Evolutionary conservation across 371 early-diverging fungal species (phyloP).

Genomic region (Mucor velutinosus): DNA sequence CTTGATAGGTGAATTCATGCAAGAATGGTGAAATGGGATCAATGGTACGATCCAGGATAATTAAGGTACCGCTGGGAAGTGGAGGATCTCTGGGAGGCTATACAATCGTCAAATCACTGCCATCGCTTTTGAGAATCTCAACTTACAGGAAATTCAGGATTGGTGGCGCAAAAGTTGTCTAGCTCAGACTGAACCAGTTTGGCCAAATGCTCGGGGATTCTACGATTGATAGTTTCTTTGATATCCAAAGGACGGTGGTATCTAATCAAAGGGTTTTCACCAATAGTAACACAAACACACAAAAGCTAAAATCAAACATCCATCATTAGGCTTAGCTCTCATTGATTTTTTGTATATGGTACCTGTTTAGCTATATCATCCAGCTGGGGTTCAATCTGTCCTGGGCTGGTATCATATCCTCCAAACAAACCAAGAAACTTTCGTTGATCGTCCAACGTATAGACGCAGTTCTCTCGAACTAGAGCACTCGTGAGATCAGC

Average conservation of each 20-base stretch:
- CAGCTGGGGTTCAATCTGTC: constrained; percentile 62
- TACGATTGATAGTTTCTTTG: constrained; percentile 66
- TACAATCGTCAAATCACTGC: background rate
- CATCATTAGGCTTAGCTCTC: background rate
- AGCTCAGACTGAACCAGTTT: constrained; percentile 55
- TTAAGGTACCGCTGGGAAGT: constrained; percentile 70
- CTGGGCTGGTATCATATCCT: constrained; percentile 32
- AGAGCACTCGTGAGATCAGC: background rate
- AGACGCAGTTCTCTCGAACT: constrained; percentile 85
- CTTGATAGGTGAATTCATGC: constrained; percentile 95
- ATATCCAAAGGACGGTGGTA: constrained; percentile 78
- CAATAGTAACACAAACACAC: constrained; percentile 76
- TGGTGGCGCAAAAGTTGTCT: constrained; percentile 61
- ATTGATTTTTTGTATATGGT: constrained; percentile 57
- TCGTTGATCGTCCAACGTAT: constrained; percentile 72
- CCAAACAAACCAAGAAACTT: constrained; percentile 68
- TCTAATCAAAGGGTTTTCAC: constrained; percentile 86
- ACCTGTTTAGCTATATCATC: constrained; percentile 75
- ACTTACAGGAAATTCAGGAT: constrained; percentile 66
- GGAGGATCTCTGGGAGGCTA: constrained; percentile 63
- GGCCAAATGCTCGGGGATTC: constrained; percentile 58
- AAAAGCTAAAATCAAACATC: constrained; percentile 46
- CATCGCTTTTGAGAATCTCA: background rate
- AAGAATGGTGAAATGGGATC: constrained; percentile 87
- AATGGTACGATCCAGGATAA: constrained; percentile 89